These are phyloP conservation scores for Purpureocillium takamizusanense DNA, from an alignment of 2,329 filamentous ascomycete species.

Conservation along the genomic window DNA sequence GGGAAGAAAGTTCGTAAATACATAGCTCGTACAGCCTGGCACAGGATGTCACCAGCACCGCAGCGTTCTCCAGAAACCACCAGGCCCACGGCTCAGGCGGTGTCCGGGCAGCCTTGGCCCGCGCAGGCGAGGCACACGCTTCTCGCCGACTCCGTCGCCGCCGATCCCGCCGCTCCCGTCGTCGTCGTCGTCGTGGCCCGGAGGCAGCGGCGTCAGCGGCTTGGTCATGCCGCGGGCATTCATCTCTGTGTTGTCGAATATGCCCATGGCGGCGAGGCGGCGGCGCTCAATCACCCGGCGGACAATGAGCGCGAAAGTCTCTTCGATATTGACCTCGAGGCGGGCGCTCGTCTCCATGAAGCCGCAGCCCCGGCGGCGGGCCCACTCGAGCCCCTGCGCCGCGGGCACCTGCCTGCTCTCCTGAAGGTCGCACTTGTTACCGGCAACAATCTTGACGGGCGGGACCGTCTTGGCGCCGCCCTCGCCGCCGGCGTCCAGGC, in stretches of 20 bases:
- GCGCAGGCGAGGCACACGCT: constrained; percentile 35
- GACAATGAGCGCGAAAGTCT: constrained; percentile 70
- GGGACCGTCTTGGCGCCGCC: constrained; percentile 44
- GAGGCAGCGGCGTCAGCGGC: constrained; percentile 44
- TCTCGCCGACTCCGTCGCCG: constrained; percentile 26
- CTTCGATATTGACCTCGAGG: constrained; percentile 80
- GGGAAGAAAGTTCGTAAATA: no score
- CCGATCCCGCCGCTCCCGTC: no score
- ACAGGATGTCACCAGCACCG: constrained; percentile 40
- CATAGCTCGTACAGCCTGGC: no score
- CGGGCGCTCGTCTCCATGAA: constrained; percentile 87
- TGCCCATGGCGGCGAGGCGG: constrained; percentile 37
- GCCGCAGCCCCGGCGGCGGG: constrained; percentile 60
- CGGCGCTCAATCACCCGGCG: constrained; percentile 52
- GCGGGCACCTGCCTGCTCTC: constrained; percentile 61
- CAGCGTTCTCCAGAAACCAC: constrained; percentile 46
- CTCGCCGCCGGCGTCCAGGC: constrained; percentile 16
- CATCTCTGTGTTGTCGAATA: constrained; percentile 29
- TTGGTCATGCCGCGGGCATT: constrained; percentile 48
- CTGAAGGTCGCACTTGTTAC: constrained; percentile 79
- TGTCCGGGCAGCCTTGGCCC: constrained; percentile 34
- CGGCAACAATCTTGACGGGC: constrained; percentile 74
- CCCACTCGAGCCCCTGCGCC: constrained; percentile 67
- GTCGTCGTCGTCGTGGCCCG: no score
- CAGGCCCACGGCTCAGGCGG: constrained; percentile 29